phyloP scores from a whole-genome alignment of 2,329 filamentous ascomycete species.

The Neonectria faginata region DNA sequence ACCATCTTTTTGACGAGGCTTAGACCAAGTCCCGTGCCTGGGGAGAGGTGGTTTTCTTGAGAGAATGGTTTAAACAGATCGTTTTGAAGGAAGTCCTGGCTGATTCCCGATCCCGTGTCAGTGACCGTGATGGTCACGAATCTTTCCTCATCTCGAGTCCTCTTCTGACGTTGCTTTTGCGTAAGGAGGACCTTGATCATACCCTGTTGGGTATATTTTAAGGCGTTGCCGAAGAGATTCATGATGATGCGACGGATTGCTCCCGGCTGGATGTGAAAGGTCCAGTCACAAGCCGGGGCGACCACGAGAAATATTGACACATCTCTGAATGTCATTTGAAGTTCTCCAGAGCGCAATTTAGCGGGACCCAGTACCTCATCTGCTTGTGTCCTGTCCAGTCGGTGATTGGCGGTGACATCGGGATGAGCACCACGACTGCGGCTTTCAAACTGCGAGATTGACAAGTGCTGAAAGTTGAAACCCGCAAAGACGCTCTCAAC shows the following conservation, averaged over 20 bases:
- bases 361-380: constrained; percentile 4
- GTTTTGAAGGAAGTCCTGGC: constrained; percentile 70
- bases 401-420: constrained; percentile 9
- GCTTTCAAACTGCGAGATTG: constrained; percentile 30
- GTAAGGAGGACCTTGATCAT: constrained; percentile 47
- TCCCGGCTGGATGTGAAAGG: constrained; percentile 66
- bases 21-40: constrained; percentile 73
- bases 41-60: constrained; percentile 71
- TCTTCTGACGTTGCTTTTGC: constrained; percentile 31
- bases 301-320: constrained; percentile 52
- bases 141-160: constrained; percentile 9
- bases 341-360: background rate
- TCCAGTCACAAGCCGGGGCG: constrained; percentile 60
- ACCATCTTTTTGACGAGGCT: constrained; percentile 73
- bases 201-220: constrained; percentile 67
- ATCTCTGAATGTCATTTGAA: constrained; percentile 29
- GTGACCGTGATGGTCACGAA: constrained; percentile 59
- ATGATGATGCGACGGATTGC: constrained; percentile 65
- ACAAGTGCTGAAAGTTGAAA: constrained; percentile 32
- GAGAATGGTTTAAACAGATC: constrained; percentile 73
- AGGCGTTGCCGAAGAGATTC: constrained; percentile 71
- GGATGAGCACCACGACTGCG: constrained; percentile 20
- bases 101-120: constrained; percentile 76
- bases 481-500: constrained; percentile 42
- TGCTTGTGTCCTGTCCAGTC: constrained; percentile 7